These are phyloP conservation scores for Lactifluus volemus DNA, from an alignment of 768 basidiomycete genomes.

Conservation along the genomic window DNA sequence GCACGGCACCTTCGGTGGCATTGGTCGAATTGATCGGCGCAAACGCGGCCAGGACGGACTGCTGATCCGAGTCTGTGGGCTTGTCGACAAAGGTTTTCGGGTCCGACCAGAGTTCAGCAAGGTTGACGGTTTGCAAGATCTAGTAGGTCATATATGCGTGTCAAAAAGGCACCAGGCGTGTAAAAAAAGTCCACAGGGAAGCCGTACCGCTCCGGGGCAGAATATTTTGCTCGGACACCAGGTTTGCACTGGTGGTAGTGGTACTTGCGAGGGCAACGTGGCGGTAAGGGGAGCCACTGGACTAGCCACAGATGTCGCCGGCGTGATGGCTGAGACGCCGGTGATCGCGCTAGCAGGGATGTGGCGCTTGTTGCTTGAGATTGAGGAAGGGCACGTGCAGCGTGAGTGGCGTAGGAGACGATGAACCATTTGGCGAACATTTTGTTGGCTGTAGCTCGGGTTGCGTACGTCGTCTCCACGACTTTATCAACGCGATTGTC, in stretches of 20 bases:
- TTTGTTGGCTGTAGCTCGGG: slow-evolving; percentile 20
- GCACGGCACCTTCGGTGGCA: slow-evolving; percentile 55
- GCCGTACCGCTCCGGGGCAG: slow-evolving; percentile 63
- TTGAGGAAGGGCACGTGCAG: slow-evolving; percentile 13
- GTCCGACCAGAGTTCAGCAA: slow-evolving; percentile 68
- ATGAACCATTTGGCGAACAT: slow-evolving; percentile 25
- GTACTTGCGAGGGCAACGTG: slow-evolving; percentile 54
- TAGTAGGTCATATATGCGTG: slow-evolving; percentile 24
- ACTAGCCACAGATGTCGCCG: slow-evolving; percentile 56
- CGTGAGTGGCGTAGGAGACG: neutral
- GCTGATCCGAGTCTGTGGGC: slow-evolving; percentile 62
- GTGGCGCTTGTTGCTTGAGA: slow-evolving; percentile 1
- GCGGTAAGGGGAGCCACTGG: slow-evolving; percentile 46
- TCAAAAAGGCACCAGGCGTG: neutral
- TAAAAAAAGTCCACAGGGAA: slow-evolving; percentile 5
- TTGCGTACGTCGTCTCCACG: no score
- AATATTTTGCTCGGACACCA: slow-evolving; percentile 78
- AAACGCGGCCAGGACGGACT: slow-evolving; percentile 66
- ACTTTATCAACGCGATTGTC: neutral
- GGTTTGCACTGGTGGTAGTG: slow-evolving; percentile 56
- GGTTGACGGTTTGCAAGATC: slow-evolving; percentile 79
- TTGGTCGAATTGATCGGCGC: slow-evolving; percentile 30
- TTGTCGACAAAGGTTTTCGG: slow-evolving; percentile 88
- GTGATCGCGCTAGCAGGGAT: slow-evolving; percentile 17
- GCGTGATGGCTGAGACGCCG: slow-evolving; percentile 30